A percentile compares a stretch with the other conserved stretches of the same genome.
Conservation (phyloP, 768 basidiomycete genomes). For the Suillus subalutaceus region DNA sequence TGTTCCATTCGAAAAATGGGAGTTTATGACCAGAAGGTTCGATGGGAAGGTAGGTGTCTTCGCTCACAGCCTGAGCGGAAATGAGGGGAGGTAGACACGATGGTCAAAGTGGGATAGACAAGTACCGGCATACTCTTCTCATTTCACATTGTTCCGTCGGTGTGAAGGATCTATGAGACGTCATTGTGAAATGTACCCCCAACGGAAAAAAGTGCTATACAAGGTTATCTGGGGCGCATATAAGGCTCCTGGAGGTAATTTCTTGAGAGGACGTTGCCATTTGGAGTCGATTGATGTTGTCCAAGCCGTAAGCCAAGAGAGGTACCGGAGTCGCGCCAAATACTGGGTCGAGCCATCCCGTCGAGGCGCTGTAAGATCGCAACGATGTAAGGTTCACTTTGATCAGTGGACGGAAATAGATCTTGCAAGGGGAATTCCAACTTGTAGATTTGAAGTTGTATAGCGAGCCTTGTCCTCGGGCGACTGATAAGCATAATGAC, state of each 20-base stretch:
- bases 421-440: not conserved
- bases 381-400: not conserved
- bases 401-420: not conserved
- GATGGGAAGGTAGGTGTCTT: not conserved
- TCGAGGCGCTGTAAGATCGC: not conserved
- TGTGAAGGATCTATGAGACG: not conserved
- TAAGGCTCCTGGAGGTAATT: not conserved
- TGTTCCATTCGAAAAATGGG: not conserved
- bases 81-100: not conserved
- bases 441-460: not conserved
- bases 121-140: not conserved
- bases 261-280: not conserved
- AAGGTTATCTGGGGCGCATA: not conserved
- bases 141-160: not conserved
- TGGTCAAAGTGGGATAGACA: not conserved
- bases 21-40: not conserved
- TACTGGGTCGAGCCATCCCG: not conserved
- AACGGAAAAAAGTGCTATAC: not conserved
- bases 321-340: not conserved
- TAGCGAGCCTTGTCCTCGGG: not conserved
- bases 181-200: not conserved
- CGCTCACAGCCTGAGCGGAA: not conserved
- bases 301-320: constrained; percentile 5
- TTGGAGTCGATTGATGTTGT: not conserved
- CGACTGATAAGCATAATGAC: not conserved